These are phyloP conservation scores for Wickerhamiella parazyma DNA, from an alignment of 805 yeast genomes.

Conservation along the genomic window DNA sequence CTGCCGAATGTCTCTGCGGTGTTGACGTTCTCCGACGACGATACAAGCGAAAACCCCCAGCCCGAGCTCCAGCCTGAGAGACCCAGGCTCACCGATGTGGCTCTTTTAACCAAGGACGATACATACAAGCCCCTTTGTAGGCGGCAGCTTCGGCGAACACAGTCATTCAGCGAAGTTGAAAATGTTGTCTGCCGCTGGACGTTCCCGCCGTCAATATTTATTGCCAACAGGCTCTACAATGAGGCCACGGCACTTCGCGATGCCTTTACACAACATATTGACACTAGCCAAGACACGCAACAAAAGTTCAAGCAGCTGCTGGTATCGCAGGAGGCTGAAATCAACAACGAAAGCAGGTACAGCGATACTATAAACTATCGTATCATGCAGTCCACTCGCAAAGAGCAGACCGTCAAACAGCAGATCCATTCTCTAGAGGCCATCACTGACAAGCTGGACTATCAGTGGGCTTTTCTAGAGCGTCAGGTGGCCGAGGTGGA, in stretches of 20 bases:
- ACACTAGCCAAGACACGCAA: conserved; percentile 7
- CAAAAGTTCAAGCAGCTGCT: conserved; percentile 11
- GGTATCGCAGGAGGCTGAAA: conserved; percentile 14
- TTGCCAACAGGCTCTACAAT: conserved; percentile 11
- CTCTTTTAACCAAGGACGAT: conserved; percentile 8
- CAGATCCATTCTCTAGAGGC: conserved; percentile 39
- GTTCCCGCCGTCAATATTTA: conserved; percentile 15
- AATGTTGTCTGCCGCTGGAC: conserved; percentile 14
- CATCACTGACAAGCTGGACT: conserved; percentile 42
- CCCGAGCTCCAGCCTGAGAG: not conserved
- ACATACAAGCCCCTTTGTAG: not conserved
- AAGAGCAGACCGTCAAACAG: conserved; percentile 20
- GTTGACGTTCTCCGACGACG: not conserved
- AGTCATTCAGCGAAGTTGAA: conserved; percentile 15
- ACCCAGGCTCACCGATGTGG: not conserved
- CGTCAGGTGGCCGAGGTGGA: conserved; percentile 57
- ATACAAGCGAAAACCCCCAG: no score
- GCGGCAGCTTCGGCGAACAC: conserved; percentile 13
- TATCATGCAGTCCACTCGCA: conserved; percentile 15
- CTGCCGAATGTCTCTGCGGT: not conserved
- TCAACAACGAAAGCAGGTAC: conserved; percentile 17
- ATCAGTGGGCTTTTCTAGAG: conserved; percentile 47
- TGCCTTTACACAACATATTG: conserved; percentile 12
- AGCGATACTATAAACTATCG: conserved; percentile 19
- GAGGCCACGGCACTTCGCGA: conserved; percentile 14